A percentile compares a stretch with the other conserved stretches of the same genome.
Conservation (phyloP, 192 early-diverging fungal genomes). For the Podila verticillata region DNA sequence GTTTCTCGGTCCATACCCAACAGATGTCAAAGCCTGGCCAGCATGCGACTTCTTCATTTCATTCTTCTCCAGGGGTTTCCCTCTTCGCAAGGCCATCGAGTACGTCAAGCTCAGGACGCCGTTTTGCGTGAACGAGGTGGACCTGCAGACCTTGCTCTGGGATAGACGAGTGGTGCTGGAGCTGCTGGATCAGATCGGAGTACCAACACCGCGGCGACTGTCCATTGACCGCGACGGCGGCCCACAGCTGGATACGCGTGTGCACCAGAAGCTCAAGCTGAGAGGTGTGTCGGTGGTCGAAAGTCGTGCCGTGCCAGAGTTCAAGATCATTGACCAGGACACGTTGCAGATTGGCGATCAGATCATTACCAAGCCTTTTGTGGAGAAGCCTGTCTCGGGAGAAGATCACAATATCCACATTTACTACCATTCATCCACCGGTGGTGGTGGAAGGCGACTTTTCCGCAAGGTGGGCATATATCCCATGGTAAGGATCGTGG, state of each 20-base stretch:
- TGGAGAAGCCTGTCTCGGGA: constrained; percentile 97
- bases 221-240: constrained; percentile 75
- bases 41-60: constrained; percentile 93
- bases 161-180: constrained; percentile 87
- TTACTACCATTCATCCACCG: constrained; percentile 83
- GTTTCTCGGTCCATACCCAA: not conserved
- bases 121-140: constrained; percentile 89
- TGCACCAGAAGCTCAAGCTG: constrained; percentile 62
- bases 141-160: constrained; percentile 84
- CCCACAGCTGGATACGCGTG: constrained; percentile 61
- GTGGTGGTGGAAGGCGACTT: constrained; percentile 80
- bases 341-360: constrained; percentile 73
- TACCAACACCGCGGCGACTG: constrained; percentile 82
- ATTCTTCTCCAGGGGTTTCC: constrained; percentile 96
- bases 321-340: constrained; percentile 66
- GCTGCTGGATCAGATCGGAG: constrained; percentile 82
- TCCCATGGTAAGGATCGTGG: no score
- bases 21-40: constrained; percentile 88
- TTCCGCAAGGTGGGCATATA: constrained; percentile 76
- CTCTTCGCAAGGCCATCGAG: constrained; percentile 90
- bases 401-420: constrained; percentile 98
- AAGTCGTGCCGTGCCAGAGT: constrained; percentile 28
- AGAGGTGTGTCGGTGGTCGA: constrained; percentile 58
- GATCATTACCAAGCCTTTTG: constrained; percentile 89
- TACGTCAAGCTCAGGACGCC: constrained; percentile 85